Base-by-base conservation (phyloP, 495 filamentous ascomycete genomes). In the Chaetomidium leptoderma region DNA sequence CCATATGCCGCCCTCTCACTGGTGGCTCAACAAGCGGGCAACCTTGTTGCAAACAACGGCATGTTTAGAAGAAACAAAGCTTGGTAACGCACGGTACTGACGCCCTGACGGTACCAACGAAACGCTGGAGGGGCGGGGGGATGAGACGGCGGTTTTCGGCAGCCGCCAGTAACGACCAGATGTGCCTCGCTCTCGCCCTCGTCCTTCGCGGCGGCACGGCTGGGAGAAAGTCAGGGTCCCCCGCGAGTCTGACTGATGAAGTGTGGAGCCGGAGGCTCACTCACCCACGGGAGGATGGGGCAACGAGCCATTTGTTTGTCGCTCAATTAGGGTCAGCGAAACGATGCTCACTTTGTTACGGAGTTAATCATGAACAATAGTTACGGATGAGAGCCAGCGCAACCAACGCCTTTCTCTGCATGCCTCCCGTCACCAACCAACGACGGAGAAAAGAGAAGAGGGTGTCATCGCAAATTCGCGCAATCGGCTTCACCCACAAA, bases 221-320 rank as follows among this genome's bases (percentile, higher is more conserved):
- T 60, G 39, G 51, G 37, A 46, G 36, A 40, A 16, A 4, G 26
- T 24, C n/a, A 48, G 46, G 51, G 45, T 57, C 54, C 53, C 14
- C 48, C 40, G 59, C 44, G 53, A 57, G 30, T 45, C 39, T 57
- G 53, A 48, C 48, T 53, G 52, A 55, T 51, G 51, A 37, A 35
- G n/a, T 11, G 54, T 57, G 59, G 59, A 57, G 59, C 39, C 53
- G 40, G 53, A 27, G 44, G 54, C 53, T 51, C 51, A 53, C 40
- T 53, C 54, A 45, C 53, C 54, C 33, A 33, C 54, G 54, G 53
- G 19, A 47, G 40, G 40, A 57, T 56, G 59, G 59, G 42, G 52
- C 44, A 53, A 56, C 53, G 58, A 61, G 59, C 59, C 47, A 61
- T 61, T 61, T 61, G 29, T 56, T 61, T 52, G n/a, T 56, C 47